Percentiles rank a stretch among this genome's conserved stretches.
Evolutionary conservation across 352 stramenopile genomes (phyloP).

Genomic region (Phytopythium oedochilum): DNA sequence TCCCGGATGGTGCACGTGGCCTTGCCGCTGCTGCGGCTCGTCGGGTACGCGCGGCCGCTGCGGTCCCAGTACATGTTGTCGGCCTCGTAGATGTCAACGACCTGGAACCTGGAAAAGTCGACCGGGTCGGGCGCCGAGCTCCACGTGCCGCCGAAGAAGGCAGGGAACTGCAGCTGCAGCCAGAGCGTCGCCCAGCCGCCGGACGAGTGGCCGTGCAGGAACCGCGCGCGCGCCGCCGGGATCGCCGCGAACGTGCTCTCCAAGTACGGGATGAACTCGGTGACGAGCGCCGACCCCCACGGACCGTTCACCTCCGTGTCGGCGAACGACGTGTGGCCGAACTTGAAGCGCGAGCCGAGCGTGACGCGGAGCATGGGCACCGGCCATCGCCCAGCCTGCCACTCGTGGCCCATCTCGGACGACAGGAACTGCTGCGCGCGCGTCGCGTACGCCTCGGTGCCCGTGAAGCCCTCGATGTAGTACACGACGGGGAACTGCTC

Average conservation of each 20-base stretch:
- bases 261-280: slow-evolving; percentile 65
- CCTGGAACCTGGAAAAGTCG: slow-evolving; percentile 64
- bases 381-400: slow-evolving; percentile 50
- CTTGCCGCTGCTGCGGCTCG: slow-evolving; percentile 43
- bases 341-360: slow-evolving; percentile 68
- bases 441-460: slow-evolving; percentile 55
- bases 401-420: slow-evolving; percentile 57
- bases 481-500: slow-evolving; percentile 56
- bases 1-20: slow-evolving; percentile 59
- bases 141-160: slow-evolving; percentile 74
- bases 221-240: slow-evolving; percentile 28
- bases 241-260: slow-evolving; percentile 46
- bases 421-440: slow-evolving; percentile 55
- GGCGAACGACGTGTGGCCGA: slow-evolving; percentile 72
- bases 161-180: slow-evolving; percentile 67
- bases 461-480: slow-evolving; percentile 78
- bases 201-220: slow-evolving; percentile 70
- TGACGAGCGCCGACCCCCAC: slow-evolving; percentile 60
- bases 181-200: slow-evolving; percentile 68
- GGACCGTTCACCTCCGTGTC: slow-evolving; percentile 61
- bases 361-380: slow-evolving; percentile 67
- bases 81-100: slow-evolving; percentile 65
- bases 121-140: slow-evolving; percentile 69
- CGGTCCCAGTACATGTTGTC: slow-evolving; percentile 73
- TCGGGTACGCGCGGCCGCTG: slow-evolving; percentile 47